A percentile compares a stretch with the other conserved stretches of the same genome.
Conservation (phyloP, 306 rosid species). For the Phaseolus lunatus region DNA sequence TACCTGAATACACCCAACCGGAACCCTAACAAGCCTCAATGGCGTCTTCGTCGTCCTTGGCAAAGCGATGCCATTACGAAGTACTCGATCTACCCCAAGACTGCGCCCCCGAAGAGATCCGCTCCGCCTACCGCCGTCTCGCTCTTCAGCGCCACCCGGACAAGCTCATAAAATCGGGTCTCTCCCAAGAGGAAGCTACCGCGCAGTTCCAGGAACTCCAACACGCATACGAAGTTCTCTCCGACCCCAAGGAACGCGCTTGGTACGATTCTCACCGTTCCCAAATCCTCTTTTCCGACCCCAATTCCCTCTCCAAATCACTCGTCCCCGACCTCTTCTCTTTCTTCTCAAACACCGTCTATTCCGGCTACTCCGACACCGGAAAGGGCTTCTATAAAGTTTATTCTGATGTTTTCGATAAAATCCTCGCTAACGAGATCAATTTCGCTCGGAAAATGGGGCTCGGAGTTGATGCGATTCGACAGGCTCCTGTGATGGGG, state of each 20-base stretch:
- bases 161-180: slow-evolving; percentile 83
- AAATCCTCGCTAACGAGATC: slow-evolving; percentile 74
- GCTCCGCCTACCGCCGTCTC: slow-evolving; percentile 74
- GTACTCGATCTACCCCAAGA: slow-evolving; percentile 70
- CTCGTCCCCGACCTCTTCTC: slow-evolving; percentile 80
- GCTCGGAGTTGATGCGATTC: slow-evolving; percentile 57
- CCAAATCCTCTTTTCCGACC: slow-evolving; percentile 87
- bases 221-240: slow-evolving; percentile 95
- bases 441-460: slow-evolving; percentile 72
- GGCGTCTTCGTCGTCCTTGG: slow-evolving; percentile 55
- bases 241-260: slow-evolving; percentile 91
- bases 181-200: slow-evolving; percentile 80
- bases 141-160: slow-evolving; percentile 97
- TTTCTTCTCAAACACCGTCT: slow-evolving; percentile 88
- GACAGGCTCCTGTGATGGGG: slow-evolving; percentile 85
- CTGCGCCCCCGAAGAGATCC: slow-evolving; percentile 76
- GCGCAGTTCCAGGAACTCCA: slow-evolving; percentile 92
- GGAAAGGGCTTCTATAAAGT: slow-evolving; percentile 80
- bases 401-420: slow-evolving; percentile 69
- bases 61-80: slow-evolving; percentile 95
- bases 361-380: slow-evolving; percentile 70
- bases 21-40: slow-evolving; percentile 46
- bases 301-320: slow-evolving; percentile 55
- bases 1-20: background rate
- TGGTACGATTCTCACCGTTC: slow-evolving; percentile 99